phyloP scores from a whole-genome alignment of 495 filamentous ascomycete species.

The Lasiosphaeria hispida region DNA sequence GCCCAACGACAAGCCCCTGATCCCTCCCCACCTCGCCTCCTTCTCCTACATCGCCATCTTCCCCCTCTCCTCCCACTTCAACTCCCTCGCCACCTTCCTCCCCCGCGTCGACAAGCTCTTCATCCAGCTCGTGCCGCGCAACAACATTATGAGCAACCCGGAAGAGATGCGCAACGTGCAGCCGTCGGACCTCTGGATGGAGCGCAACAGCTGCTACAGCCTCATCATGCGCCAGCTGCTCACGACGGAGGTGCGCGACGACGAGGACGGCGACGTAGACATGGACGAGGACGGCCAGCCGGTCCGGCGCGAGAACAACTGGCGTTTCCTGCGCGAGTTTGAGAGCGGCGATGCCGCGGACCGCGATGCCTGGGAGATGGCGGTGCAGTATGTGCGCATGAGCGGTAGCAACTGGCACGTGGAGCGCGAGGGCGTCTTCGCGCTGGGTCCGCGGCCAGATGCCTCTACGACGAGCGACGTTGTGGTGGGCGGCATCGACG shows the following conservation, averaged over 20 bases:
- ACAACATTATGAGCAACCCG: conserved; percentile 34
- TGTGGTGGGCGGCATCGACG: too few species aligned
- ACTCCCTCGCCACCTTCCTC: conserved; percentile 29
- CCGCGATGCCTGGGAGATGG: conserved; percentile 44
- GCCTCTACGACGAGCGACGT: neutral
- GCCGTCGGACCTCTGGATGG: conserved; percentile 44
- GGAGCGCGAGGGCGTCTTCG: conserved; percentile 41
- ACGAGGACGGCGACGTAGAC: neutral
- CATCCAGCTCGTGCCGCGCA: conserved; percentile 43
- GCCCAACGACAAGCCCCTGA: conserved; percentile 30
- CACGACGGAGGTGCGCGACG: neutral
- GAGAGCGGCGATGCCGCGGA: conserved; percentile 45
- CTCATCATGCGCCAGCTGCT: conserved; percentile 40
- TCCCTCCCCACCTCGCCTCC: conserved; percentile 37
- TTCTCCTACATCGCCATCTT: conserved; percentile 51
- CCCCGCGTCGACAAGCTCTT: conserved; percentile 43
- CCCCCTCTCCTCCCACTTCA: conserved; percentile 40
- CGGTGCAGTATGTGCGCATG: conserved; percentile 36
- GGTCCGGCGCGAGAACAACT: conserved; percentile 27
- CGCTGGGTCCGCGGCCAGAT: conserved; percentile 4
- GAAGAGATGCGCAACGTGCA: conserved; percentile 39
- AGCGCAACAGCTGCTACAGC: conserved; percentile 43
- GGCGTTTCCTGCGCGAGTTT: conserved; percentile 38
- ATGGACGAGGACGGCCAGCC: neutral
- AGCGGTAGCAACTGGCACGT: conserved; percentile 35